These are phyloP conservation scores for Trichoderma gamsii DNA, from an alignment of 495 filamentous ascomycete genomes.

Conservation along the genomic window DNA sequence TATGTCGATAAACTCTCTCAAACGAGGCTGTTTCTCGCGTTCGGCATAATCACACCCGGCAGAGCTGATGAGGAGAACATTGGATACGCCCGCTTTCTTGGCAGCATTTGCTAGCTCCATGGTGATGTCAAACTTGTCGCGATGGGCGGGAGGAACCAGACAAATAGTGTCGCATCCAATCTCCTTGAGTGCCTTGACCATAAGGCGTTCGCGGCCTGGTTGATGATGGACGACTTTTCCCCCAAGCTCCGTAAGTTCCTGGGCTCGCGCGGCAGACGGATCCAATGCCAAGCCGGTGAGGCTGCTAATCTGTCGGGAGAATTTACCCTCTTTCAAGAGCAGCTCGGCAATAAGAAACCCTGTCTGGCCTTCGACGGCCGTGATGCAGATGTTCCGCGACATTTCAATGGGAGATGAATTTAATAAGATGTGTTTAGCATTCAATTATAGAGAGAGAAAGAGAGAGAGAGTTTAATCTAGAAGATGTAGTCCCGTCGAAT, in stretches of 20 bases:
- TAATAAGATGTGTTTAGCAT: not conserved
- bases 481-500: too few species aligned
- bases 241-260: conserved; percentile 50
- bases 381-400: conserved; percentile 48
- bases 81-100: conserved; percentile 44
- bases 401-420: conserved; percentile 23
- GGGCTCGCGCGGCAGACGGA: conserved; percentile 41
- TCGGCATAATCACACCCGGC: conserved; percentile 52
- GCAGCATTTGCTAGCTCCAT: conserved; percentile 44
- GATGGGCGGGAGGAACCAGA: conserved; percentile 45
- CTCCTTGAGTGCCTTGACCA: conserved; percentile 36
- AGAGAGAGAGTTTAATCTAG: too few species aligned
- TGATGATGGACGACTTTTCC: conserved; percentile 42
- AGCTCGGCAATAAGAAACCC: conserved; percentile 51
- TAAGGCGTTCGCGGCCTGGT: conserved; percentile 36
- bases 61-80: conserved; percentile 47
- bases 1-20: conserved; percentile 51
- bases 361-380: conserved; percentile 48
- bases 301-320: conserved; percentile 35
- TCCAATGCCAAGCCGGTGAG: conserved; percentile 41
- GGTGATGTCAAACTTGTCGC: conserved; percentile 44
- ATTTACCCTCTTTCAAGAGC: conserved; percentile 41
- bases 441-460: too few species aligned
- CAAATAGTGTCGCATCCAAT: conserved; percentile 47
- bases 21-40: conserved; percentile 41